Evolutionary conservation across 2,329 filamentous ascomycete species (phyloP), one percentile per base, ranked within the genome.

Genomic region (Xylariaceae sp.): DNA sequence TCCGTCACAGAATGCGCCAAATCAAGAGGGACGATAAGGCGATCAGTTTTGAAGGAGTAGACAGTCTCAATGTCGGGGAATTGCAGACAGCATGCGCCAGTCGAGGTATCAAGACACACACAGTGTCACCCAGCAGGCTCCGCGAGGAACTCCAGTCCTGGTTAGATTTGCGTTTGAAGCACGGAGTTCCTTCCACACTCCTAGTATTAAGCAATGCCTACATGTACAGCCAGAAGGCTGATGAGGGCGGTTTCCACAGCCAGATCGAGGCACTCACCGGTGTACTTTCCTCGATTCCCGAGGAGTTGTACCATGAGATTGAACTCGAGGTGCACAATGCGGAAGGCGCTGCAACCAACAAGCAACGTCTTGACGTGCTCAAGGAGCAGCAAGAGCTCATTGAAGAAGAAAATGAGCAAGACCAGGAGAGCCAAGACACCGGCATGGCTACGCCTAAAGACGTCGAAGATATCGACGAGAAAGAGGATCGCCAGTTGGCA

Each of bases 361-460:
- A 95, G 81, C 94, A 97, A 79, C 88, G 94, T 70, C 87, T 99
- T 40, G 94, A 99, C 77, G 94, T 99, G 14, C 82, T 99, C 68
- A 95, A 91, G 81, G 94, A 99, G 77, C 94, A 99, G 77, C 89
- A 99, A 71, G 94, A 97, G 70, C 84, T 99, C 57, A 99, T 99
- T 53, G 87, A 96, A 58, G 94, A 99, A 69, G 94, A 99, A 78
- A 95, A 93, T 59, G 83, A 94, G 76, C 93, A 99, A 75, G 89
- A 89, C 65, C 82, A 91, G 68, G 83, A 87, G 70, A 90, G 89
- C 72, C 84, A 89, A 69, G 85, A 85, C 64, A 84, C 83, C 39
- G 89, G 89, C 12, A 80, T 88, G 46, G 80, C 86, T 13, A 87
- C 87, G 9, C 89, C 89, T 1, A 89, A 91, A 66, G 94, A 97